Conservation (phyloP, 441 rosid species). For the Theobroma grandiflorum region DNA sequence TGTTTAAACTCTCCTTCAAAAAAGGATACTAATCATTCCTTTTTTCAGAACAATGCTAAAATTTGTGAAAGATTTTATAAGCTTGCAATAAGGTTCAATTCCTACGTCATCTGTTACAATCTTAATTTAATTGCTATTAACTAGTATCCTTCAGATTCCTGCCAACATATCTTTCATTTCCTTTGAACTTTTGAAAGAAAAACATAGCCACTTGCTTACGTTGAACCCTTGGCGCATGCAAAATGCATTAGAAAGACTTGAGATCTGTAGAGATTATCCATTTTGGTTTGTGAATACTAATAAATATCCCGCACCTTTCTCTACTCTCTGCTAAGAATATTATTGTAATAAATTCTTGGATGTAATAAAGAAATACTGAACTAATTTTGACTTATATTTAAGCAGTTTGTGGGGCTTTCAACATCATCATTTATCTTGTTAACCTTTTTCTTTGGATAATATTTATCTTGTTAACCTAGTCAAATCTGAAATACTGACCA, state of each 20-base stretch:
- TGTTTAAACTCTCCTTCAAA: background rate
- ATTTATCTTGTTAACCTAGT: conserved; percentile 14
- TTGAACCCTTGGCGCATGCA: no score
- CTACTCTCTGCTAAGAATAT: background rate
- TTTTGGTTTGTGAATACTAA: no score
- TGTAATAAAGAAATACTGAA: background rate
- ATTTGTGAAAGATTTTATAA: background rate
- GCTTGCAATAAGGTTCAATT: no score
- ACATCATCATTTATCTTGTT: conserved; percentile 9
- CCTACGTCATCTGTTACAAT: no score
- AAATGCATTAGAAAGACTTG: no score
- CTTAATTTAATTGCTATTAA: no score
- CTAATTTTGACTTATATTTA: conserved; percentile 8
- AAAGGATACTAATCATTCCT: background rate
- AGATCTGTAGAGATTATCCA: no score
- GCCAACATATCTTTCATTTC: no score
- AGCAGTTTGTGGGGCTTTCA: conserved; percentile 2
- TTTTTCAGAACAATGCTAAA: background rate
- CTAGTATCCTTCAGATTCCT: no score
- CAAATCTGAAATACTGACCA: conserved; percentile 37
- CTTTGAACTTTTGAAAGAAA: no score
- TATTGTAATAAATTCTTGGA: background rate
- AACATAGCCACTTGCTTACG: no score
- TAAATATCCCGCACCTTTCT: no score
- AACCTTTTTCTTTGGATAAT: background rate